Conservation (phyloP, 805 yeast species). For the Suhomyces vadensis region DNA sequence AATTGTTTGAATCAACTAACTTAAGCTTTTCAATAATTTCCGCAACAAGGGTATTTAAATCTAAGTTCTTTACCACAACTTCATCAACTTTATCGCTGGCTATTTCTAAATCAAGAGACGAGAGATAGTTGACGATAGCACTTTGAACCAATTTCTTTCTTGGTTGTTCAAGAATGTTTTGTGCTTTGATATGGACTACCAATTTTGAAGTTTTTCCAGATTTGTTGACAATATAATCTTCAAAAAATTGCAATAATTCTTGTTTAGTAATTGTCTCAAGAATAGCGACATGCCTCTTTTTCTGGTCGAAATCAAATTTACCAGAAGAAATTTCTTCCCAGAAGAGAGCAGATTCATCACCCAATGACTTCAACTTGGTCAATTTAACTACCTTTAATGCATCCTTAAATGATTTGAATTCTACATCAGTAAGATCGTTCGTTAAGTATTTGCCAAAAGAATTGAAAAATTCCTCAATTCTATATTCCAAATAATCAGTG, state of each 20-base stretch:
- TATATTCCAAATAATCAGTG: constrained; percentile 67
- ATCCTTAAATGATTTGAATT: constrained; percentile 65
- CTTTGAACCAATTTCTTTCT: constrained; percentile 22
- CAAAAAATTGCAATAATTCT: constrained; percentile 59
- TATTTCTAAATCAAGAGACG: constrained; percentile 21
- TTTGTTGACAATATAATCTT: constrained; percentile 36
- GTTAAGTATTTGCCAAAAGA: constrained; percentile 47
- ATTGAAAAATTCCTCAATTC: constrained; percentile 69
- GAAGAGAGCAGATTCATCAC: constrained; percentile 69
- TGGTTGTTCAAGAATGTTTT: constrained; percentile 24
- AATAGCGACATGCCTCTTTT: constrained; percentile 56
- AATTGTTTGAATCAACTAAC: constrained; percentile 24
- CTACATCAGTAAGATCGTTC: constrained; percentile 55
- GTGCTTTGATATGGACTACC: constrained; percentile 54
- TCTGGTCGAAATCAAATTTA: constrained; percentile 69
- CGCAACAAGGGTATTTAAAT: constrained; percentile 7
- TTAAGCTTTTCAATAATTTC: constrained; percentile 22
- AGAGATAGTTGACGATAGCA: constrained; percentile 29
- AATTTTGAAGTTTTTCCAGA: constrained; percentile 20
- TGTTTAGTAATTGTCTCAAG: constrained; percentile 54
- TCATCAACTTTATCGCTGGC: constrained; percentile 27
- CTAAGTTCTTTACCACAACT: constrained; percentile 13
- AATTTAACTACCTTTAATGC: constrained; percentile 66
- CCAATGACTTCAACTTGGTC: constrained; percentile 73
- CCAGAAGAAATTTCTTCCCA: constrained; percentile 73